Base-by-base conservation (phyloP, 2,329 filamentous ascomycete genomes). In the Penicillium sp. region DNA sequence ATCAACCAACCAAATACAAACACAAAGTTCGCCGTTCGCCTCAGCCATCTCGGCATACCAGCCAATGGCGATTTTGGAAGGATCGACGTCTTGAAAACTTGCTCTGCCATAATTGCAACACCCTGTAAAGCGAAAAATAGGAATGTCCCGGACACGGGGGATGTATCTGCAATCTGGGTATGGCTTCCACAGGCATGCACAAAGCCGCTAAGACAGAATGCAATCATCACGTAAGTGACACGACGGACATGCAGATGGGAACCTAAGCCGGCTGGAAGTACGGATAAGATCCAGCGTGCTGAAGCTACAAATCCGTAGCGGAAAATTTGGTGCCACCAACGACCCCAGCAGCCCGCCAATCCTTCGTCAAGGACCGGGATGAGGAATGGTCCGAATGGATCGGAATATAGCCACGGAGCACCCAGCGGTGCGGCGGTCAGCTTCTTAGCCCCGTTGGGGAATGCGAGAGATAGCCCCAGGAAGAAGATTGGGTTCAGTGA, bases 281-380 rank as follows among this genome's bases (percentile, higher is more conserved):
- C 72, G 65, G 51, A 73, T 65, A 63, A 69, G 62, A 60, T 61
- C 64, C 57, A 85, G 48, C 63, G 78, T 70, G 19, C 79, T 25
- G 63, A 72, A 25, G 61, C 68, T 74, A 40, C 59, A 52, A 59
- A 71, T 63, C 84, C 85, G 54, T 86, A 82, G 0, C 92, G 88
- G 76, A 96, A 95, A 3, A 88, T 87, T 74, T 97, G 92, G 72
- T 97, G 93, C 93, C 93, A 97, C 82, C 86, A 93, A 23, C 79
- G 81, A 44, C 89, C 87, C 93, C 93, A 97, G 75, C 88, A 89
- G 0, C 92, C 92, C 0, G 84, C 81, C 2, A 97, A 78, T 0
- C 93, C 92, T 57, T 84, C 79, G 60, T 91, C 84, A 11, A 76
- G 54, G 6, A 76, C 54, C 0, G 71, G 62, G 19, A 57, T 45